Percentiles rank a stretch among this genome's conserved stretches.
Conservation (phyloP, 1,139 yeast species). For the Meyerozyma carpophila region DNA sequence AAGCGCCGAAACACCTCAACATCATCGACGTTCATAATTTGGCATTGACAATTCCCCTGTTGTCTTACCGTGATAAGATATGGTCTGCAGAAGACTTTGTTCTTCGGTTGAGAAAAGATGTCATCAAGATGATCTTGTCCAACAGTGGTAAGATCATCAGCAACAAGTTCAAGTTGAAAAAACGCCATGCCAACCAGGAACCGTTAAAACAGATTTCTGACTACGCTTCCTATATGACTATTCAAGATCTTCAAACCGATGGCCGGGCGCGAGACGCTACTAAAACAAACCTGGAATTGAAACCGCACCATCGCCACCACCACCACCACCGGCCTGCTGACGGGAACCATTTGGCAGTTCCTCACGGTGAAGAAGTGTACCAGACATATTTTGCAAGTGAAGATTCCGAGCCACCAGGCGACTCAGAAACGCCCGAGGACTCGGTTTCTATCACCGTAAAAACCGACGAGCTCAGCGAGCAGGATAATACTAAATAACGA, state of each 20-base stretch:
- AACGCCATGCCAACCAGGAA: constrained; percentile 19
- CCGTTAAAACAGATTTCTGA: constrained; percentile 44
- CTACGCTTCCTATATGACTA: constrained; percentile 33
- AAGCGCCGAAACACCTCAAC: constrained; percentile 63
- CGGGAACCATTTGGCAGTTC: not conserved
- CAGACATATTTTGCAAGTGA: not conserved
- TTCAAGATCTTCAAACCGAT: constrained; percentile 34
- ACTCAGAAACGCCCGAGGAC: not conserved
- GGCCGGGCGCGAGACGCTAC: constrained; percentile 21
- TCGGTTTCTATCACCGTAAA: not conserved
- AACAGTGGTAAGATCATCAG: constrained; percentile 80
- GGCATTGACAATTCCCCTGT: constrained; percentile 57
- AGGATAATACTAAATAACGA: not conserved
- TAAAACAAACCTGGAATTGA: constrained; percentile 6
- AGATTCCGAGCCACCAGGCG: not conserved
- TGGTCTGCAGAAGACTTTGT: constrained; percentile 80
- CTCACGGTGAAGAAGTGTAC: not conserved
- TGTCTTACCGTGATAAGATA: constrained; percentile 59
- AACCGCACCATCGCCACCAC: not conserved
- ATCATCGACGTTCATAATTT: constrained; percentile 72
- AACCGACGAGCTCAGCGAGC: not conserved
- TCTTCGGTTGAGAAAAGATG: constrained; percentile 57
- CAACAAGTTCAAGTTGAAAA: constrained; percentile 56
- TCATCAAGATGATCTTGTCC: constrained; percentile 59
- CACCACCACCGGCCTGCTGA: not conserved